Conservation (phyloP, 2,329 filamentous ascomycete species). For the Colletotrichum gigasporum region DNA sequence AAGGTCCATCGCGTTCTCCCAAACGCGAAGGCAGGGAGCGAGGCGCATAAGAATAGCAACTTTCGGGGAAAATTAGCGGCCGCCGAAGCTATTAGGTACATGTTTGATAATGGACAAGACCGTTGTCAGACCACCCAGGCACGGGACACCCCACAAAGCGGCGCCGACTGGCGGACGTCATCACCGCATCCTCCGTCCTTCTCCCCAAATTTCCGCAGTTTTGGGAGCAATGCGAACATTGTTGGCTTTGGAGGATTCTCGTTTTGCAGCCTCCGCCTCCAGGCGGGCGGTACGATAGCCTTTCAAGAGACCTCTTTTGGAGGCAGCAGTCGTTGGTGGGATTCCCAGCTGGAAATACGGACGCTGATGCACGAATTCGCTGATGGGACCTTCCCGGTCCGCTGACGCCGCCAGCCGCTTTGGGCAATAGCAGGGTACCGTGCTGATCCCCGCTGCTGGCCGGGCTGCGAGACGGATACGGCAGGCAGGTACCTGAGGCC, state of each 20-base stretch:
- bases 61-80: not conserved
- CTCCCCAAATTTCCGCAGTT: not conserved
- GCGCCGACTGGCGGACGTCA: constrained; percentile 19
- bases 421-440: constrained; percentile 8
- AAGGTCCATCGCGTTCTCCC: not conserved
- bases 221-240: not conserved
- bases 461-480: constrained; percentile 10
- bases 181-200: not conserved
- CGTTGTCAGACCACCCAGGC: constrained; percentile 24
- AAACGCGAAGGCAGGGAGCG: not conserved
- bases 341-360: not conserved
- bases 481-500: not conserved
- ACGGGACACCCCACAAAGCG: constrained; percentile 9
- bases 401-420: constrained; percentile 6
- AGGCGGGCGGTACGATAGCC: not conserved
- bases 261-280: not conserved
- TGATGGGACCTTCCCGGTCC: constrained; percentile 15
- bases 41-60: constrained; percentile 21
- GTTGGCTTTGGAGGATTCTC: not conserved
- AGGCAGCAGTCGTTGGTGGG: not conserved
- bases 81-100: constrained; percentile 6
- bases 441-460: constrained; percentile 21
- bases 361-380: constrained; percentile 4
- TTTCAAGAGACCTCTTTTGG: too few relatives aligned
- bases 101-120: constrained; percentile 12